Base-by-base conservation (phyloP, 2,329 filamentous ascomycete species). In the Colletotrichum melonis region DNA sequence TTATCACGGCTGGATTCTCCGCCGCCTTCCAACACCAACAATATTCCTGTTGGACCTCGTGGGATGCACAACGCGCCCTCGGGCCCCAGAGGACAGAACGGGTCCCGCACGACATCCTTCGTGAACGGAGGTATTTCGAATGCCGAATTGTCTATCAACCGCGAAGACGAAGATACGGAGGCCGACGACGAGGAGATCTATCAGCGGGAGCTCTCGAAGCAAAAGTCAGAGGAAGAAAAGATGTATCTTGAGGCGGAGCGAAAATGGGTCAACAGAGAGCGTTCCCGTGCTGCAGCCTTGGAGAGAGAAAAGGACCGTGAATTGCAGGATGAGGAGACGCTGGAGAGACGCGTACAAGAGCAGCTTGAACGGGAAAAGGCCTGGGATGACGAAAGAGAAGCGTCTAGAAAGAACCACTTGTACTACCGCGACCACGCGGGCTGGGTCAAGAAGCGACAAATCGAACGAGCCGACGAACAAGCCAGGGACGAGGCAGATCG, bases 371-470 rank as follows among this genome's bases (percentile, higher is more conserved):
- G 84, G 49, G 87, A 89, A 71, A 86, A 86, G 79, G 91, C 92
- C n/a, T 98, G 95, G 90, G 93, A 98, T 77, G 97, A 99, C 78
- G 95, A 98, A 77, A 85, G 89, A n/a, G 95, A 98, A 83, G 89
- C 90, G 7, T 87, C 87, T 22, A 89, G 92, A 28, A 95, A 94
- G 82, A 84, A 86, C 3, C 91, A 95, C 74, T 89, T 93, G 52
- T 99, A 98, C 86, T 98, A 98, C 83, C 88, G 92, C 62, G 96
- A 99, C 78, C 93, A 93, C 63, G 93, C 92, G 54, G 89, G 91
- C 26, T 99, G 96, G 95, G 91, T 93, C 71, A 91, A 95, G 22
- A 96, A 95, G 79, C 93, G 97, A 59, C 91, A 90, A 1, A 86
- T 88, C 19, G 94, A 95, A 78, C 90, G 94, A 46, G 89, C 89